Conservation (phyloP, 768 basidiomycete species). For the Boletus sp. region DNA sequence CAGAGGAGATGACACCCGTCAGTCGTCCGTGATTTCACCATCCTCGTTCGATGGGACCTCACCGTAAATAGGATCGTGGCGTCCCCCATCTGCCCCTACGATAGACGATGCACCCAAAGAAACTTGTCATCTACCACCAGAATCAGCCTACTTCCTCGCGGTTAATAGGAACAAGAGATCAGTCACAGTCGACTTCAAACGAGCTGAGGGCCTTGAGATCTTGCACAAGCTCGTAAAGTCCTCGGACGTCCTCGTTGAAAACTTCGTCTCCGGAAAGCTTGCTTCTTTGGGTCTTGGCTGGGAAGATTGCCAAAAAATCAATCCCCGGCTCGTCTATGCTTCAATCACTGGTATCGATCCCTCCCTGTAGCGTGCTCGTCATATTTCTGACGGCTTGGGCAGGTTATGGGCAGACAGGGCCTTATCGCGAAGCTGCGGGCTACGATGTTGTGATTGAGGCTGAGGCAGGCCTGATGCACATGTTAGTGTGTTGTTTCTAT, state of each 20-base stretch:
- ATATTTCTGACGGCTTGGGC: constrained; percentile 1
- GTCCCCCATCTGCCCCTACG: constrained; percentile 56
- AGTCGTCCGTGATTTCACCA: constrained; percentile 22
- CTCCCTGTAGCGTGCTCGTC: neutral
- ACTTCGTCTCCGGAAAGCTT: constrained; percentile 83
- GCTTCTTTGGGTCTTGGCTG: constrained; percentile 81
- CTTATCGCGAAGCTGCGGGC: constrained; percentile 77
- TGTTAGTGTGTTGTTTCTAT: constrained; percentile 46
- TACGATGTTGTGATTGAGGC: constrained; percentile 88
- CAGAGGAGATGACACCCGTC: constrained; percentile 87
- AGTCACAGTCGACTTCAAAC: constrained; percentile 86
- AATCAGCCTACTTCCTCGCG: constrained; percentile 90
- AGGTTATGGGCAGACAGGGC: constrained; percentile 89
- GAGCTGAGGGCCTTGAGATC: constrained; percentile 70
- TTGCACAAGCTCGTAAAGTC: constrained; percentile 63
- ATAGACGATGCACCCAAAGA: constrained; percentile 46
- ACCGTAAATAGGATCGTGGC: constrained; percentile 53
- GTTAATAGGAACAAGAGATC: constrained; percentile 89
- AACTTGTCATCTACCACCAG: constrained; percentile 70
- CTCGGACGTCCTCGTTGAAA: constrained; percentile 88
- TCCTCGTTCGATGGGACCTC: constrained; percentile 12
- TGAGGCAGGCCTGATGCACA: constrained; percentile 94
- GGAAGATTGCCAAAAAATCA: constrained; percentile 74
- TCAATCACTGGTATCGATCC: constrained; percentile 72
- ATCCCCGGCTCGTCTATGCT: constrained; percentile 80